Conservation (phyloP, 2,329 filamentous ascomycete species). For the Clonostachys solani region DNA sequence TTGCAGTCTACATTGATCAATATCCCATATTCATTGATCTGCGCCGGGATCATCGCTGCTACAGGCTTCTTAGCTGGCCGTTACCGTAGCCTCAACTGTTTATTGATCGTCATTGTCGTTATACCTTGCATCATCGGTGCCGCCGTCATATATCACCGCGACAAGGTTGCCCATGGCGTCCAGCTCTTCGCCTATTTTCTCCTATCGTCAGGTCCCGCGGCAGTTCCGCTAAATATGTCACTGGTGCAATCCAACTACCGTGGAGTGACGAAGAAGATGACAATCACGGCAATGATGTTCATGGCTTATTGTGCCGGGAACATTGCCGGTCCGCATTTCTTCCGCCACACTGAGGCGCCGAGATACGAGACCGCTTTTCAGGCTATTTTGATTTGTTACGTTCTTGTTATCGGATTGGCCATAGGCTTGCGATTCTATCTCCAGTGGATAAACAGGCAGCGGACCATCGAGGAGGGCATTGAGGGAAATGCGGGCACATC, state of each 20-base stretch:
- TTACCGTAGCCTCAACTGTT: conserved; percentile 44
- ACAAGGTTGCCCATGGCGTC: conserved; percentile 29
- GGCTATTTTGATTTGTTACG: conserved; percentile 53
- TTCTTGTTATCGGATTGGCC: conserved; percentile 39
- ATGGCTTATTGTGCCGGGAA: conserved; percentile 52
- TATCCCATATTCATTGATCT: conserved; percentile 53
- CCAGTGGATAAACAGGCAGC: conserved; percentile 33
- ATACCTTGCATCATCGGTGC: conserved; percentile 47
- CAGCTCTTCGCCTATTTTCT: conserved; percentile 56
- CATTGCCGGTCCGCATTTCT: conserved; percentile 52
- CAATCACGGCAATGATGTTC: conserved; percentile 51
- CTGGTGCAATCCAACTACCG: conserved; percentile 51
- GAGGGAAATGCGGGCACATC: conserved; percentile 35
- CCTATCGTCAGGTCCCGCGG: conserved; percentile 46
- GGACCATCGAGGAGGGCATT: conserved; percentile 36
- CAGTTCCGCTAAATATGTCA: conserved; percentile 50
- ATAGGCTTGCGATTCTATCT: conserved; percentile 42
- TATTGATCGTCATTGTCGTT: conserved; percentile 45
- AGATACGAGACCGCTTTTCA: conserved; percentile 48
- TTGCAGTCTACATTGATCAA: conserved; percentile 52
- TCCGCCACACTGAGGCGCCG: conserved; percentile 42
- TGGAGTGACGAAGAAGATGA: conserved; percentile 57
- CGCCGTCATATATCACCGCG: conserved; percentile 45
- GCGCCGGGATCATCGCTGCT: conserved; percentile 39
- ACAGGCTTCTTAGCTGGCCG: conserved; percentile 46